Conservation (phyloP, 148 eudicot species). For the Rhododendron molle region DNA sequence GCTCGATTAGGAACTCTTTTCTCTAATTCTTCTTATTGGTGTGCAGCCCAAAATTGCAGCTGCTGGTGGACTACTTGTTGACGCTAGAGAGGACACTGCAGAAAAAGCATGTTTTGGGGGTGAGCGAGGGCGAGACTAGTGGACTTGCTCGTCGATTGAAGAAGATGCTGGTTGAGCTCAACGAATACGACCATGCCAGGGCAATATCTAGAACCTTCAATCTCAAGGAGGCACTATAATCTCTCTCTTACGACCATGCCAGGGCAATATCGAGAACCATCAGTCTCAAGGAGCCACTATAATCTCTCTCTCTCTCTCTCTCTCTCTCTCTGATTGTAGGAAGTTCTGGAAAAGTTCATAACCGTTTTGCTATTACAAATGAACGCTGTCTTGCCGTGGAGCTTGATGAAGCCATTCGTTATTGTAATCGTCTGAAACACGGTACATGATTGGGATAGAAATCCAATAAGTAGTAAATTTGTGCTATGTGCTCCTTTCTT, state of each 20-base stretch:
- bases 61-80: constrained; percentile 64
- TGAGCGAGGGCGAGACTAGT: constrained; percentile 38
- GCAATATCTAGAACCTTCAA: constrained; percentile 63
- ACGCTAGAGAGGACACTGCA: constrained; percentile 60
- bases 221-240: constrained; percentile 59
- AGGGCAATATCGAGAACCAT: constrained; percentile 64
- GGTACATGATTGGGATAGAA: background rate
- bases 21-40: background rate
- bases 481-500: background rate
- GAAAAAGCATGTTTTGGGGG: constrained; percentile 52
- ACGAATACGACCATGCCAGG: constrained; percentile 84
- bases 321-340: too few species aligned
- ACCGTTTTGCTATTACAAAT: too few species aligned
- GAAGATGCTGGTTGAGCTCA: constrained; percentile 91
- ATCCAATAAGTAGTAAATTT: background rate
- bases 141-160: constrained; percentile 77
- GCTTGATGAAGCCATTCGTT: background rate
- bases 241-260: constrained; percentile 54
- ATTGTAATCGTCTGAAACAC: background rate
- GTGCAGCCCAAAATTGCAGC: constrained; percentile 79
- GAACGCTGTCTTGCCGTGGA: too few species aligned
- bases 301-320: too few species aligned
- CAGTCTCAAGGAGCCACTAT: constrained; percentile 47
- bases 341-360: too few species aligned
- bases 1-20: background rate